phyloP scores from a whole-genome alignment of 179 eudicot species.

The Camellia oleifera region DNA sequence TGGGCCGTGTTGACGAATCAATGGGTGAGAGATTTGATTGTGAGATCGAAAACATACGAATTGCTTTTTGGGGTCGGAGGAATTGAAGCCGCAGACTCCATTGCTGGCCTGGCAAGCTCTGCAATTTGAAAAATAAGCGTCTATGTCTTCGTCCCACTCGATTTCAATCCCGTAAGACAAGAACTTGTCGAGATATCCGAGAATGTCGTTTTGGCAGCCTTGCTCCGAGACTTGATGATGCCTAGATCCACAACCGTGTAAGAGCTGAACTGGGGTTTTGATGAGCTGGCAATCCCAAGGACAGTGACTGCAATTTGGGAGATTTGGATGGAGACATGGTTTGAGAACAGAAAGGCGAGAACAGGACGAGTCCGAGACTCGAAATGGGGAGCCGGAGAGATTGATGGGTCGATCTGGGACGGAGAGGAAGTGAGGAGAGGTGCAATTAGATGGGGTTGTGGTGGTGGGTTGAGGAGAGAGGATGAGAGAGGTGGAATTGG shows the following conservation, averaged over 20 bases:
- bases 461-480: constrained; percentile 36
- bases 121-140: constrained; percentile 44
- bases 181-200: constrained; percentile 42
- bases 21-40: background rate
- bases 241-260: constrained; percentile 40
- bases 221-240: constrained; percentile 30
- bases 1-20: constrained; percentile 30
- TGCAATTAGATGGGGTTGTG: constrained; percentile 18
- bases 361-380: constrained; percentile 47
- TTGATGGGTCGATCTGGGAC: constrained; percentile 39
- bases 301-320: constrained; percentile 56
- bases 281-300: constrained; percentile 57
- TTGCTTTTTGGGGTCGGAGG: constrained; percentile 40
- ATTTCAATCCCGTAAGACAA: constrained; percentile 44
- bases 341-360: constrained; percentile 47
- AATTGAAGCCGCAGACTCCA: constrained; percentile 67
- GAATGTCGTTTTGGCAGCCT: constrained; percentile 49
- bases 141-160: constrained; percentile 40
- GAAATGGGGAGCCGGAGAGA: constrained; percentile 46
- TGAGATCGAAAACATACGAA: constrained; percentile 43
- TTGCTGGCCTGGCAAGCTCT: constrained; percentile 29
- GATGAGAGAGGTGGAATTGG: constrained; percentile 37
- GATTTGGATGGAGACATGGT: constrained; percentile 39
- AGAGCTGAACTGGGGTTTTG: constrained; percentile 44
- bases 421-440: constrained; percentile 21